Percentiles rank a stretch among this genome's conserved stretches.
These are phyloP conservation scores for Penicillium psychrofluorescens DNA, from an alignment of 495 filamentous ascomycete species.

Conservation along the genomic window DNA sequence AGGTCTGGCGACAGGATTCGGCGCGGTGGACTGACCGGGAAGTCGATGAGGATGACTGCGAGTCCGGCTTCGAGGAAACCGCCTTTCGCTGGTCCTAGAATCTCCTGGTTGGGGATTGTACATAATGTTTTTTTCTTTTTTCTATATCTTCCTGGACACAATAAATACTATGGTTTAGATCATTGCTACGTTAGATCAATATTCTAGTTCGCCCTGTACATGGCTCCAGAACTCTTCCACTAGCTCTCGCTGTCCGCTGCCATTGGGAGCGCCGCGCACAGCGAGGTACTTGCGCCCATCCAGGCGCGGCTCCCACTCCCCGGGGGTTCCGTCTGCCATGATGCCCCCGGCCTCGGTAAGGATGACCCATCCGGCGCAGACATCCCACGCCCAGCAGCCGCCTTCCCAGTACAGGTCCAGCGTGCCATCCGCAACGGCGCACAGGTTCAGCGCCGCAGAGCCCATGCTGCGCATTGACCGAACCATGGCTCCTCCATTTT, in stretches of 20 bases:
- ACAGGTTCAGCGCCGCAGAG: slow-evolving; percentile 77
- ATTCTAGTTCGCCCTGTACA: slow-evolving; percentile 28
- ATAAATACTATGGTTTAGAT: not conserved
- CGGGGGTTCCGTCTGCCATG: slow-evolving; percentile 71
- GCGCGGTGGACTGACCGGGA: slow-evolving; percentile 33
- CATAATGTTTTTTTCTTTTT: not conserved
- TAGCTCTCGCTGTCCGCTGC: slow-evolving; percentile 63
- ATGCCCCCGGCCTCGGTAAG: slow-evolving; percentile 76
- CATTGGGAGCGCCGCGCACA: slow-evolving; percentile 51
- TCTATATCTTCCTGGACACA: no score
- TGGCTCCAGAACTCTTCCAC: slow-evolving; percentile 75
- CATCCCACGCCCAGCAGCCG: slow-evolving; percentile 93
- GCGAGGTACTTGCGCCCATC: slow-evolving; percentile 76
- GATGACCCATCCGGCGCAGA: slow-evolving; percentile 86
- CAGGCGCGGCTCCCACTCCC: slow-evolving; percentile 64
- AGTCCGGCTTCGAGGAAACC: slow-evolving; percentile 16
- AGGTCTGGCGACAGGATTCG: slow-evolving; percentile 24
- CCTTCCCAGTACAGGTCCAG: slow-evolving; percentile 90
- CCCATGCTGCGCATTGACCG: slow-evolving; percentile 70
- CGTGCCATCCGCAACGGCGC: slow-evolving; percentile 69
- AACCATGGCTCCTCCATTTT: slow-evolving; percentile 76
- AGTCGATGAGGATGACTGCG: slow-evolving; percentile 25
- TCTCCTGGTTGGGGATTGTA: slow-evolving; percentile 2
- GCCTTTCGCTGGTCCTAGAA: slow-evolving; percentile 13
- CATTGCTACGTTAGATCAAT: slow-evolving; percentile 7